Base-by-base conservation (phyloP, 169 alveolate species). In the Eimeria falciformis region DNA sequence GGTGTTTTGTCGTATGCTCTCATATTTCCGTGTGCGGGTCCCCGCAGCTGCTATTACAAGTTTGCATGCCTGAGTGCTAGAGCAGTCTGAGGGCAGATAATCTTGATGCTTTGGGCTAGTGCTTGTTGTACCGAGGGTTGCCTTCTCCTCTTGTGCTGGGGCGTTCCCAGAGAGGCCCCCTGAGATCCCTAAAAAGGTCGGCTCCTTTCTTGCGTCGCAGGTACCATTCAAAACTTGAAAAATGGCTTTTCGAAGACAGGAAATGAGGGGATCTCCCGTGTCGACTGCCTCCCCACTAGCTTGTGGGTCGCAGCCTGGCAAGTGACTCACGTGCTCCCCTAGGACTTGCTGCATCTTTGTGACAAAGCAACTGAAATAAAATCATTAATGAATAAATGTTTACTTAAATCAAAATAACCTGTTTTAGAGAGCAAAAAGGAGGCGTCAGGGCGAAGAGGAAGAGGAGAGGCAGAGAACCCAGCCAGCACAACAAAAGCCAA, bases 131-230 rank as follows among this genome's bases (percentile, higher is more conserved):
- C 65, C 21, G 12, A 53, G 0, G 65, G 65, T 53, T 53, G 18
- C 71, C 21, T 7, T 27, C 21, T 9, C 27, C 21, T 7, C 21
- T 9, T 5, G 9, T n/a, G 33, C 25, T 58, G 71, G 33, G 11
- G 71, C 73, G 62, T 18, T 4, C 62, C 62, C 62, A 53, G n/a
- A 53, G 62, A 4, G 62, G 62, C 62, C 62, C 62, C 62, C 62
- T 1, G 62, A 4, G 3, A 53, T 33, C 40, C 40, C 40, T 33
- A 33, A 33, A 33, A 2, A 33, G 40, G 40, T 33, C 40, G 40
- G 40, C 40, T 33, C 40, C 40, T 33, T 0, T 33, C 40, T 33
- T 33, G 40, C 40, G 40, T 33, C 40, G 40, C 40, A 33, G 40
- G 40, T 33, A 33, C 40, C 40, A 33, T 33, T 33, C 2, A 33